phyloP scores from a whole-genome alignment of 2,329 filamentous ascomycete species.

The Diplodia scrobiculata region DNA sequence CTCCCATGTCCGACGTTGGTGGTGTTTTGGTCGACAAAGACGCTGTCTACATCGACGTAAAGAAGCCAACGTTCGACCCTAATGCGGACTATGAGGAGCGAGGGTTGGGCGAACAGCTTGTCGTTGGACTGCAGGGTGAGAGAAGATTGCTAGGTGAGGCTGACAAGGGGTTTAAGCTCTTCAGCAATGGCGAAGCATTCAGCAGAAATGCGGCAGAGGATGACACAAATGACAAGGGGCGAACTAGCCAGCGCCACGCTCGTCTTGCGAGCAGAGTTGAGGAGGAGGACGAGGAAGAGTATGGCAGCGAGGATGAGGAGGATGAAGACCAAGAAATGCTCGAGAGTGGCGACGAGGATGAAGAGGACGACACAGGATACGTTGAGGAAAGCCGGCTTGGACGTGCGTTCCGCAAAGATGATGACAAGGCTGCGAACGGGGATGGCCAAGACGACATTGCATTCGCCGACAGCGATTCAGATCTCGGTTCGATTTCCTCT shows the following conservation, averaged over 20 bases:
- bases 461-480: slow-evolving; percentile 96
- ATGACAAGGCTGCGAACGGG: slow-evolving; percentile 44
- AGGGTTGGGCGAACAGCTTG: slow-evolving; percentile 93
- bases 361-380: slow-evolving; percentile 57
- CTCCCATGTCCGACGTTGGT: slow-evolving; percentile 97
- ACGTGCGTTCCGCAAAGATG: slow-evolving; percentile 57
- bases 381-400: slow-evolving; percentile 50
- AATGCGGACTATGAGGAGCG: slow-evolving; percentile 67
- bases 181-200: slow-evolving; percentile 73
- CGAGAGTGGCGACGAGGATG: slow-evolving; percentile 52
- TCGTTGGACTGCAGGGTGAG: slow-evolving; percentile 84
- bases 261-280: slow-evolving; percentile 54
- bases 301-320: slow-evolving; percentile 53
- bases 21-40: slow-evolving; percentile 96
- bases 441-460: slow-evolving; percentile 66
- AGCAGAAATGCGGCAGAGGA: slow-evolving; percentile 56
- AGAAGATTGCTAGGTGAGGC: slow-evolving; percentile 79
- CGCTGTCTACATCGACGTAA: slow-evolving; percentile 84
- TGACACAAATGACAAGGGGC: slow-evolving; percentile 60
- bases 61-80: slow-evolving; percentile 69
- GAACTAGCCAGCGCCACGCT: slow-evolving; percentile 57
- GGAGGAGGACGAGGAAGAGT: slow-evolving; percentile 53
- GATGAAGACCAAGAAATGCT: slow-evolving; percentile 54
- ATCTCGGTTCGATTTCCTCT: slow-evolving; percentile 82
- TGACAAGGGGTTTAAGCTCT: slow-evolving; percentile 80